These are phyloP conservation scores for Eucalyptus erythrocorys DNA, from an alignment of 345 rosid genomes.

Conservation along the genomic window DNA sequence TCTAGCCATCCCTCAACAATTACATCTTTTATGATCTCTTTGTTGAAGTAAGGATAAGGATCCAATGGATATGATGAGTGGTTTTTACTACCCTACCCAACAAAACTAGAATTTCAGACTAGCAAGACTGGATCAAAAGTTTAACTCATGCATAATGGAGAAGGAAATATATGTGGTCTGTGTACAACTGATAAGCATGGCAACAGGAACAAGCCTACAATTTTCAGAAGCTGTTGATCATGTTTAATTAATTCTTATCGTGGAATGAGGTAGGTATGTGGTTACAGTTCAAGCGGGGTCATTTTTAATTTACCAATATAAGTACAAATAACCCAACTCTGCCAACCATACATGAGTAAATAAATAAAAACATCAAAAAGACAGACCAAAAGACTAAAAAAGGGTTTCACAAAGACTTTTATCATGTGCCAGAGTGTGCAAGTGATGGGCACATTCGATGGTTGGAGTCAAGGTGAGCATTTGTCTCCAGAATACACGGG, in stretches of 20 bases:
- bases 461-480: conserved; percentile 85
- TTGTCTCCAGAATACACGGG: conserved; percentile 74
- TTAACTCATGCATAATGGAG: background rate
- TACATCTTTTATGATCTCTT: background rate
- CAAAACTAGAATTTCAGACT: background rate
- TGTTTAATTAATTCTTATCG: background rate
- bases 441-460: conserved; percentile 88
- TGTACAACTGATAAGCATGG: background rate
- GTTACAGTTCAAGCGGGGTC: background rate
- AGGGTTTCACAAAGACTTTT: background rate
- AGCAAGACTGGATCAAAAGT: background rate
- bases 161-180: background rate
- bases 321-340: background rate
- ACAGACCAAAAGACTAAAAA: background rate
- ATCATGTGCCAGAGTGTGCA: conserved; percentile 47
- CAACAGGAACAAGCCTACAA: background rate
- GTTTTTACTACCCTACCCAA: background rate
- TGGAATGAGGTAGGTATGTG: background rate
- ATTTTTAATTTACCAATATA: background rate
- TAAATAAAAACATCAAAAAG: background rate
- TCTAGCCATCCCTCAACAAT: background rate
- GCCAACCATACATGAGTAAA: background rate
- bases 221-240: background rate
- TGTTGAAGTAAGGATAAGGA: background rate
- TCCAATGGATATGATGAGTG: background rate